phyloP scores from a whole-genome alignment of 768 basidiomycete species.

The Bullera alba region DNA sequence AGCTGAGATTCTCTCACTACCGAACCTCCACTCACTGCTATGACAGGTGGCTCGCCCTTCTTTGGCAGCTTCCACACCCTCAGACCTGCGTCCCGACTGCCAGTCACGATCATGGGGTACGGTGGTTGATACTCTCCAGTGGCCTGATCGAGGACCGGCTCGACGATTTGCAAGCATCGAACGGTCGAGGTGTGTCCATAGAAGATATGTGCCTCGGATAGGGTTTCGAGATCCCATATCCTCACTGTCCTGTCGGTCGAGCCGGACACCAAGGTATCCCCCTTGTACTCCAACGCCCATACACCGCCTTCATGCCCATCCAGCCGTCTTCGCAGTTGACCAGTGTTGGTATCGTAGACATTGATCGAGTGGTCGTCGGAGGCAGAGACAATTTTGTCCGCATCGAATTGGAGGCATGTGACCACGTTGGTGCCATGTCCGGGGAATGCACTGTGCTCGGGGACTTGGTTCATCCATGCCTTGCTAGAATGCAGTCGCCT shows the following conservation, averaged over 20 bases:
- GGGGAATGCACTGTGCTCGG: constrained; percentile 67
- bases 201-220: constrained; percentile 83
- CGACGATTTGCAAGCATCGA: constrained; percentile 88
- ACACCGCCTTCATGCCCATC: constrained; percentile 93
- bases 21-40: constrained; percentile 8
- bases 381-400: constrained; percentile 89
- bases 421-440: constrained; percentile 78
- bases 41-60: constrained; percentile 55
- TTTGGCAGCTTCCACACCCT: constrained; percentile 63
- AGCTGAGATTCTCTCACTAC: too few species aligned
- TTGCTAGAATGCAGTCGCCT: constrained; percentile 72
- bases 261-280: constrained; percentile 70
- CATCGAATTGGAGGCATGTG: constrained; percentile 91
- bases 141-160: constrained; percentile 77
- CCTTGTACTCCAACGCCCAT: constrained; percentile 75
- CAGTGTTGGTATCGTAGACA: constrained; percentile 81
- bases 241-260: constrained; percentile 89
- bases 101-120: constrained; percentile 64
- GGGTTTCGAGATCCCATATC: constrained; percentile 77
- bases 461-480: constrained; percentile 63
- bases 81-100: constrained; percentile 62
- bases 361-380: constrained; percentile 97
- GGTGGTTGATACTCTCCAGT: constrained; percentile 63
- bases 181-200: constrained; percentile 96
- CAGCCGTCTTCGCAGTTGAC: constrained; percentile 64